These are phyloP conservation scores for Nakazawaea ambrosiae DNA, from an alignment of 805 yeast species.

Conservation along the genomic window DNA sequence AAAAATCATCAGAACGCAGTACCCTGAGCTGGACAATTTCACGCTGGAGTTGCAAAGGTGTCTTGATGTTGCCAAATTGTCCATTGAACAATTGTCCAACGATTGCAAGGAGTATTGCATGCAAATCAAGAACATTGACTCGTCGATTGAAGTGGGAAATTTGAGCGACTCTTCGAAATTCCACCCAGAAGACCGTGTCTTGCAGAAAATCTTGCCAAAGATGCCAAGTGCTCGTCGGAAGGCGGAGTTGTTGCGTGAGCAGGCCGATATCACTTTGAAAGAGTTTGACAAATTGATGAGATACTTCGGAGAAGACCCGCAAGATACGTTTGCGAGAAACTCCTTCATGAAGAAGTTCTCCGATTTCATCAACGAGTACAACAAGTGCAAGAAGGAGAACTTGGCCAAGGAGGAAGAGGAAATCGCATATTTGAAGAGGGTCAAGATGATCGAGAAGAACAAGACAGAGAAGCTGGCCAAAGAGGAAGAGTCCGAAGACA, in stretches of 20 bases:
- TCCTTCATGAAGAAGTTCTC: conserved; percentile 57
- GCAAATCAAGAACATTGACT: conserved; percentile 42
- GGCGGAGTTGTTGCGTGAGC: conserved; percentile 42
- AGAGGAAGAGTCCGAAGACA: conserved; percentile 33
- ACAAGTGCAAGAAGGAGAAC: conserved; percentile 59
- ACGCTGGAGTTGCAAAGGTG: conserved; percentile 52
- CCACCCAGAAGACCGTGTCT: conserved; percentile 61
- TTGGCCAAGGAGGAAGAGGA: conserved; percentile 62
- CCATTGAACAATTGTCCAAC: conserved; percentile 53
- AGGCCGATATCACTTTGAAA: conserved; percentile 40
- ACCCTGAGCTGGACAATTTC: conserved; percentile 57
- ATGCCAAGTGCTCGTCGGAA: conserved; percentile 49
- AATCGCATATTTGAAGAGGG: conserved; percentile 56
- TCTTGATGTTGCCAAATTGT: conserved; percentile 47
- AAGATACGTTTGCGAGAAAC: conserved; percentile 45
- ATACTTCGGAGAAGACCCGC: conserved; percentile 68
- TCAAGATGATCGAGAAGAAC: conserved; percentile 39
- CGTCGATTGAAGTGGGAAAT: conserved; percentile 53
- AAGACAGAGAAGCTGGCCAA: conserved; percentile 4
- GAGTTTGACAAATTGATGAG: conserved; percentile 55
- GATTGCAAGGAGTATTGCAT: conserved; percentile 53
- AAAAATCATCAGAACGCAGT: conserved; percentile 53
- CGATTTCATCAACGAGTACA: conserved; percentile 53
- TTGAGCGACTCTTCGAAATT: conserved; percentile 54
- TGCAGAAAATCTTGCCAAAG: conserved; percentile 44